Evolutionary conservation across 2,329 filamentous ascomycete genomes (phyloP).

Genomic region (Ophiocordyceps sinensis): DNA sequence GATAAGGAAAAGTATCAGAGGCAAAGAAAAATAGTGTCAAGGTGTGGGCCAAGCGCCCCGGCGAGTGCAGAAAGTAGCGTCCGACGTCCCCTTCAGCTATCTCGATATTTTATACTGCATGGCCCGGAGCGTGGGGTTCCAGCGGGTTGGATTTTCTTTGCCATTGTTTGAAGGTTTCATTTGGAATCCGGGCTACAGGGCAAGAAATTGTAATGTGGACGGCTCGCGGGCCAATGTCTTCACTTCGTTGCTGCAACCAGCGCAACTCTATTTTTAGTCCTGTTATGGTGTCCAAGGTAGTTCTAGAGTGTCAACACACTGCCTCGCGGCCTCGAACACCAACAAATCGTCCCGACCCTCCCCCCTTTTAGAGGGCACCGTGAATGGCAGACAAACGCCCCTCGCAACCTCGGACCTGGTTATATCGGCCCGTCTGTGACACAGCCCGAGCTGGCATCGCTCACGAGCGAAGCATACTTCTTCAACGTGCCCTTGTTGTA

Average conservation of each 20-base stretch:
- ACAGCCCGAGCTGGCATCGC: slow-evolving; percentile 43
- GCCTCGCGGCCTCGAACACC: neutral
- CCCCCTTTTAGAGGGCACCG: neutral
- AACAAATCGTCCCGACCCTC: neutral
- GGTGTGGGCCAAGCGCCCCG: too few relatives aligned
- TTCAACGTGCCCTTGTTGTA: slow-evolving; percentile 51
- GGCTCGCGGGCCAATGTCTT: too few relatives aligned
- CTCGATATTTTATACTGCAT: too few relatives aligned
- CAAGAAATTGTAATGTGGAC: neutral
- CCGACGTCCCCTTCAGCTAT: too few relatives aligned
- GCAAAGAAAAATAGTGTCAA: too few relatives aligned
- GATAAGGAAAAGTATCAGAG: too few relatives aligned
- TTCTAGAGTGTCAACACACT: neutral
- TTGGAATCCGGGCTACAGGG: neutral
- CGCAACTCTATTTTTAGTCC: neutral
- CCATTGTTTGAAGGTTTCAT: too few relatives aligned
- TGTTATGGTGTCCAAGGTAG: neutral
- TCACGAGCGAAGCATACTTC: slow-evolving; percentile 52
- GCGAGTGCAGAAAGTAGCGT: too few relatives aligned
- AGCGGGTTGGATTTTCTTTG: too few relatives aligned
- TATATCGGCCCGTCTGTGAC: slow-evolving; percentile 32
- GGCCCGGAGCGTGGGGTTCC: too few relatives aligned
- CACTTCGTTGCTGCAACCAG: too few relatives aligned
- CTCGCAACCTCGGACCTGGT: neutral
- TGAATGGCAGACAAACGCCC: neutral